Base-by-base conservation (phyloP, 768 basidiomycete genomes). In the Hortiboletus flavorubellus region DNA sequence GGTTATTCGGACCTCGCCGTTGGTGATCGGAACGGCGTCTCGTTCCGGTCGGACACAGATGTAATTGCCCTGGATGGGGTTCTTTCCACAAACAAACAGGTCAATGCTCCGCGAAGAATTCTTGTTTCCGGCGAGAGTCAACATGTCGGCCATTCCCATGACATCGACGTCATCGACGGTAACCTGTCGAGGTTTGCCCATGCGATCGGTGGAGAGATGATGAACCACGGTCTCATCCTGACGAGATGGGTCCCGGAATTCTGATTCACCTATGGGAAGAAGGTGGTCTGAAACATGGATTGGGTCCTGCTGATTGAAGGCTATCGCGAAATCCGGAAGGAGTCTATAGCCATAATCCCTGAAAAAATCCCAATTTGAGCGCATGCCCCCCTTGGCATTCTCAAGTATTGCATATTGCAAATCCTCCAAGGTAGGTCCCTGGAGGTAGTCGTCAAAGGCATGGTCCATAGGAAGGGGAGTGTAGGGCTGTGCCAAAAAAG, bases 331-430 rank as follows among this genome's bases (percentile, higher is more conserved):
- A 10, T 53, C 51, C 3, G 47, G 42, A 16, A 49, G 46, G 9
- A 56, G 46, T 29, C 51, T 7, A 9, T 45, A 57, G 0, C 56
- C 51, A 45, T 57, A 53, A 40, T 57, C 56, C n/a, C 7, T 53
- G 51, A 53, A 57, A 8, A 33, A 53, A 12, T 53, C 42, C 56
- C 56, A 57, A 16, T 39, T 56, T 0, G 46, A 53, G 10, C 51
- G 35, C 0, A 10, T 5, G 3, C 1, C 1, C 6, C 6, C 29
- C 11, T 41, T 9, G 8, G 0, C 10, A 38, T 55, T 50, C 10
- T 54, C 8, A 2, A 5, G 8, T 0, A 50, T 49, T 0, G 15
- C 14, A 8, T 7, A 15, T 15, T 51, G 16, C 26, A 56, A 14
- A 18, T 56, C 44, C 14, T 56, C 55, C 35, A 56, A n/a, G 5